Evolutionary conservation across 2,329 filamentous ascomycete species (phyloP), one percentile per base, ranked within the genome.

Genomic region (Aspergillus ustus): DNA sequence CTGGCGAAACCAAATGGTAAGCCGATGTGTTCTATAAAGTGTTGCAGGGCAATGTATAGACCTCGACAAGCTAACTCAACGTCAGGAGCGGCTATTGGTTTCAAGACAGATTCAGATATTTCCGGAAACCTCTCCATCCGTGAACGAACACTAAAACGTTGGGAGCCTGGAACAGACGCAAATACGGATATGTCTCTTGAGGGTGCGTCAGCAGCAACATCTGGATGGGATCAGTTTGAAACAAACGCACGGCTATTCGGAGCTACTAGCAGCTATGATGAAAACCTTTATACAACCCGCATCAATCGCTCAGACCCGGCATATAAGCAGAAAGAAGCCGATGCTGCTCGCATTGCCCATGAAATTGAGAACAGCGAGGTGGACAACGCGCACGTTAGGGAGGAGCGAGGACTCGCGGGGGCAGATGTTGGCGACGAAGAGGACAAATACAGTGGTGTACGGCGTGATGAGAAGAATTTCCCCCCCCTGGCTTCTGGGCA

Each of bases 371-470:
- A 85, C 50, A 91, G 88, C 65, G 82, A 84, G 19, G 83, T 92
- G 7, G 84, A 86, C 40, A 97, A 95, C 58, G 81, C 89, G 4
- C 95, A 99, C 73, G 86, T 97, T 61, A 91, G 91, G 3, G 95
- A 98, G 78, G 95, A 99, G 81, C 89, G 93, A 72, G 85, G 92
- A 56, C 82, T 87, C n/a, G 85, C 84, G 13, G 81, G 84, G 9
- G 84, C 86, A 44, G 85, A 90, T 56, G 87, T 88, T 55, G 88
- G 85, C 61, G 89, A 97, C 66, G 95, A 99, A 78, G 95, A 99
- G 80, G 93, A 96, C 73, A 97, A 95, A 74, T 98, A 98, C 79
- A 97, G 93, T 73, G 94, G 94, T 73, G 95, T 99, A 59, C 89
- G 89, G 64, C 89, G 94, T 66, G 89, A 91, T 45, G 72, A 75